Evolutionary conservation across 164 flowering plant genomes (phyloP).

Genomic region (Litsea cubeba): DNA sequence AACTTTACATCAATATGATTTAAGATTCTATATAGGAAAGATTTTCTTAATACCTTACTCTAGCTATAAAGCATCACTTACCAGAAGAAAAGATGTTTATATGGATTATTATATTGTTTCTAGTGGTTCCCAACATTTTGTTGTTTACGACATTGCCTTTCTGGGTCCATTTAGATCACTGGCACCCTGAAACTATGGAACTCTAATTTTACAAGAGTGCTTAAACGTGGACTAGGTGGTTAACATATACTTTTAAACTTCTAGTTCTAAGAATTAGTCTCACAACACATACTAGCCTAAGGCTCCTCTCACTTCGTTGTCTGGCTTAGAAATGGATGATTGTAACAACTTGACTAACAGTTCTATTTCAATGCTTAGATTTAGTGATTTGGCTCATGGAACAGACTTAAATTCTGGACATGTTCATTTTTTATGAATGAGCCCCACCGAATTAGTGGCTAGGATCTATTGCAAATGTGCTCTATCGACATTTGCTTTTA

Average conservation of each 20-base stretch:
- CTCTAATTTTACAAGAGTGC: neutral
- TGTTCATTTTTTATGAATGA: neutral
- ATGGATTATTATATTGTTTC: neutral
- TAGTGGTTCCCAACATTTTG: neutral
- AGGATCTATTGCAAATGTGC: neutral
- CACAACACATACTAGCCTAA: too few relatives aligned
- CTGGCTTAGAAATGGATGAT: neutral
- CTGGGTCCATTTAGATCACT: neutral
- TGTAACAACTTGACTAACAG: neutral
- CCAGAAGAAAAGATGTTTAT: neutral
- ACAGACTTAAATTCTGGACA: neutral
- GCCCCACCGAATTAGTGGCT: neutral
- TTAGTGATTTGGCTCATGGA: neutral
- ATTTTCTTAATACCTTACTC: neutral
- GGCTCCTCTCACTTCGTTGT: too few relatives aligned
- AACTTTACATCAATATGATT: neutral
- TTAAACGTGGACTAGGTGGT: too few relatives aligned
- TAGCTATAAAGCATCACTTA: neutral
- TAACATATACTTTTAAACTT: too few relatives aligned
- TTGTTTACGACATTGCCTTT: neutral
- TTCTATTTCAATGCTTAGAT: too few relatives aligned
- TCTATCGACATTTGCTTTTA: neutral
- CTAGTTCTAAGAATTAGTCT: too few relatives aligned
- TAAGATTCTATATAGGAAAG: constrained; percentile 4
- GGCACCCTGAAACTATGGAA: neutral